phyloP scores from a whole-genome alignment of 1,284 basidiomycete species.

The Cryptococcus sp. region DNA sequence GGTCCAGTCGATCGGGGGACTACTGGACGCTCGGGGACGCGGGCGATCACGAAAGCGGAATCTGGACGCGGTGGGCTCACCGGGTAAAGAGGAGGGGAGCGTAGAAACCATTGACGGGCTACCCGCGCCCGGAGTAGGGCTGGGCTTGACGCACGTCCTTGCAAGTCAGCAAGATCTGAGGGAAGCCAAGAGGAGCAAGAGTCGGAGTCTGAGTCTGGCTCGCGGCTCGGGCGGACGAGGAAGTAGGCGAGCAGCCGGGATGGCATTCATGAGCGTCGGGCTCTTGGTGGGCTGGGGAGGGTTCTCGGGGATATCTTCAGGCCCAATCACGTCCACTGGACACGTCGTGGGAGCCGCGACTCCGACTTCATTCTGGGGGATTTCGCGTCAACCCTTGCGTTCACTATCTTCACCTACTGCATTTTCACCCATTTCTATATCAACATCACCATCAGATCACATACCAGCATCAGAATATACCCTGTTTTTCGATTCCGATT shows the following conservation, averaged over 20 bases:
- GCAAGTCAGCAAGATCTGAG: conserved; percentile 13
- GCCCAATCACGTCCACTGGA: background rate
- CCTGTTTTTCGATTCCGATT: background rate
- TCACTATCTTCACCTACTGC: background rate
- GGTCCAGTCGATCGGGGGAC: conserved; percentile 13
- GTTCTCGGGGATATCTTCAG: background rate
- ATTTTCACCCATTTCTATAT: background rate
- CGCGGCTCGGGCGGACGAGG: conserved; percentile 30
- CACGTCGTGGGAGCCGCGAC: background rate
- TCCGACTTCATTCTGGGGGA: background rate
- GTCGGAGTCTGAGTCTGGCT: conserved; percentile 39
- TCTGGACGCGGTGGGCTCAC: background rate
- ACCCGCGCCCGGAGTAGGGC: conserved; percentile 7
- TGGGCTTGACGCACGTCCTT: background rate
- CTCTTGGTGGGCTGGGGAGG: conserved; percentile 30
- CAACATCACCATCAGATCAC: background rate
- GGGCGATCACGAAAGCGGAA: conserved; percentile 5
- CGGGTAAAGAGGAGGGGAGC: background rate
- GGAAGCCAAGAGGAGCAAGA: conserved; percentile 28
- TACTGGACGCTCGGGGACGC: conserved; percentile 4
- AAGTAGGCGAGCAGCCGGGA: conserved; percentile 45
- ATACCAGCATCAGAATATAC: background rate
- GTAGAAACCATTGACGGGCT: conserved; percentile 17
- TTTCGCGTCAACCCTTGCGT: background rate
- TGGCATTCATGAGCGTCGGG: conserved; percentile 53